A percentile compares a stretch with the other conserved stretches of the same genome.
phyloP scores from a whole-genome alignment of 345 rosid species.

The Arabidopsis suecica region DNA sequence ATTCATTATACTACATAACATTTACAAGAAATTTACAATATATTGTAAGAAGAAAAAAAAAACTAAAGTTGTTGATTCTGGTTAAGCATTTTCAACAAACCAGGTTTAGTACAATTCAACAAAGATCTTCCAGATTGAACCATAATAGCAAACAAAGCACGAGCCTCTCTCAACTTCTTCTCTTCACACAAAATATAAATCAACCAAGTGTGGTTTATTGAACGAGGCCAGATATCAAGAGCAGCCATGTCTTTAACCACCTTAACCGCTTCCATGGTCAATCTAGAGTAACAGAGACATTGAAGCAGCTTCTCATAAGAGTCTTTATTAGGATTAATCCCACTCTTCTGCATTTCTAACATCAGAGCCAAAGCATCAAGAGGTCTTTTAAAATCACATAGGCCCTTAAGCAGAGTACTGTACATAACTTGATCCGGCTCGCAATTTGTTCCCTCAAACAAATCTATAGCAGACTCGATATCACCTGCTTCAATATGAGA shows the following conservation, averaged over 20 bases:
- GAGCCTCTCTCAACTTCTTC: conserved; percentile 55
- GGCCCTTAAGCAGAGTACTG: conserved; percentile 57
- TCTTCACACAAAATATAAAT: conserved; percentile 55
- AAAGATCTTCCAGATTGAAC: conserved; percentile 47
- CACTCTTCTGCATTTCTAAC: conserved; percentile 58
- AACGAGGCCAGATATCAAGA: conserved; percentile 37
- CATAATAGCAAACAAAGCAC: conserved; percentile 48
- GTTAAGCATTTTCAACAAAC: conserved; percentile 38
- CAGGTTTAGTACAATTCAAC: conserved; percentile 35
- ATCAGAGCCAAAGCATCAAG: conserved; percentile 56
- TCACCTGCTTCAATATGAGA: conserved; percentile 59
- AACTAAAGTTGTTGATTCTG: conserved; percentile 37
- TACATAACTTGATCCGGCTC: conserved; percentile 52
- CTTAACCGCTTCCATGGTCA: conserved; percentile 57
- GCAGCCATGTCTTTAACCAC: conserved; percentile 65
- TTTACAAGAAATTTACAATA: conserved; percentile 37
- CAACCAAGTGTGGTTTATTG: conserved; percentile 47
- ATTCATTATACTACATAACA: conserved; percentile 8
- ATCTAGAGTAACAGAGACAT: conserved; percentile 52
- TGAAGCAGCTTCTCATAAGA: conserved; percentile 54
- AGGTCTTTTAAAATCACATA: conserved; percentile 55
- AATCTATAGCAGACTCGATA: conserved; percentile 55
- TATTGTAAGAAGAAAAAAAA: background rate
- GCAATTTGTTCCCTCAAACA: conserved; percentile 58
- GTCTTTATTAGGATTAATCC: conserved; percentile 51